Evolutionary conservation across 2,329 filamentous ascomycete species (phyloP), one percentile per base, ranked within the genome.

Genomic region (Fonsecaea pugnacius): DNA sequence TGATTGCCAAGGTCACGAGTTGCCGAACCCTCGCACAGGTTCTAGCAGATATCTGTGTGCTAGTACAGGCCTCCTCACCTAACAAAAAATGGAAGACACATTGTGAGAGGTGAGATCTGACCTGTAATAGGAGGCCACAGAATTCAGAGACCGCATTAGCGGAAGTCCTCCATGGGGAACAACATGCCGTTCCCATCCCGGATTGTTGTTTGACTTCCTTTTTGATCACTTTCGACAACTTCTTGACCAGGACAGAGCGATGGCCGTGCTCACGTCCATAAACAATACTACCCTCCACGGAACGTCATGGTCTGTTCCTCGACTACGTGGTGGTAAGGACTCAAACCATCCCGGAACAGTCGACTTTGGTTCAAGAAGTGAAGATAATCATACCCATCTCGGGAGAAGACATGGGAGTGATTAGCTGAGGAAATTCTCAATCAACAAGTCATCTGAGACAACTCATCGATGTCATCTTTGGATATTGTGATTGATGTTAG

Each of bases 321-420:
- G 1, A 79, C 70, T 9, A 74, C 72, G 83, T 83, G 0, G 81
- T 83, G 0, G 79, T 80, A 0, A 84, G 64, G 4, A 84, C 80
- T 79, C 81, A 83, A 8, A 83, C 80, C 0, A 78, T 79, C 55
- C 79, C 79, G 1, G 74, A 77, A 62, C 77, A 81, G 61, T 83
- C 73, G 6, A 82, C 67, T 2, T 63, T 70, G 0, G 32, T 9
- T 33, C 32, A 33, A 33, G 32, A 9, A 33, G 9, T 33, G 32
- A 33, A 33, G 9, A 5, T 33, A 33, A 9, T 33, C 32, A 5
- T 33, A 9, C 32, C 9, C 32, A 33, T 33, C 4, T 33, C 32
- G 32, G 9, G 32, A 9, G 9, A 33, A 33, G 32, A 33, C 32
- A 33, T n/a, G 27, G 27, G 27, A 30, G 27, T 6, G 27, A 30